phyloP scores from a whole-genome alignment of 2,329 filamentous ascomycete genomes.

The Colletotrichum melonis region DNA sequence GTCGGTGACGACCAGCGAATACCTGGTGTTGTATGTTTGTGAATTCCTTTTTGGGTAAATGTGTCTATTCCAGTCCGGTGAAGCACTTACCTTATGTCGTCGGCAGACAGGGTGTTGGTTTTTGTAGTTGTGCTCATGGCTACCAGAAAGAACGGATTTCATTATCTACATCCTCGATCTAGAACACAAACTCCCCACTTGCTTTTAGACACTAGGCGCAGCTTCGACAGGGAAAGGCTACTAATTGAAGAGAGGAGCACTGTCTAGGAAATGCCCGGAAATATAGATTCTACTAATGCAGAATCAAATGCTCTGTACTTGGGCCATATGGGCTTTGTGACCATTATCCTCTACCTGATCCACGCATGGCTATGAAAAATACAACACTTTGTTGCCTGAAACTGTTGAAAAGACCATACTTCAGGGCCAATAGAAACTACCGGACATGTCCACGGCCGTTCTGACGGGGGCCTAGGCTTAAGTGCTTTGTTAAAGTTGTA shows the following conservation, averaged over 20 bases:
- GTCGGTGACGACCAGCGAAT: slow-evolving; percentile 8
- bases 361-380: neutral
- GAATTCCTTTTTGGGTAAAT: too few relatives aligned
- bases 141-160: neutral
- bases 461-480: neutral
- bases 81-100: too few relatives aligned
- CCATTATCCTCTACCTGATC: neutral
- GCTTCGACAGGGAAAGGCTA: neutral
- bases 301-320: neutral
- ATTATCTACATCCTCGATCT: neutral
- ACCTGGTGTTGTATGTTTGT: neutral
- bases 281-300: neutral
- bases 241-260: neutral
- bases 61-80: too few relatives aligned
- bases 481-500: neutral
- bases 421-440: neutral
- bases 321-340: neutral
- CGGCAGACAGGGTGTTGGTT: neutral
- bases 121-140: too few relatives aligned
- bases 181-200: too few relatives aligned
- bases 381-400: neutral
- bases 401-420: neutral
- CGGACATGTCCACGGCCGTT: neutral
- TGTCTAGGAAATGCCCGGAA: neutral
- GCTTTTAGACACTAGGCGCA: neutral